These are phyloP conservation scores for Suillus ampliporus DNA, from an alignment of 768 basidiomycete species.

Conservation along the genomic window DNA sequence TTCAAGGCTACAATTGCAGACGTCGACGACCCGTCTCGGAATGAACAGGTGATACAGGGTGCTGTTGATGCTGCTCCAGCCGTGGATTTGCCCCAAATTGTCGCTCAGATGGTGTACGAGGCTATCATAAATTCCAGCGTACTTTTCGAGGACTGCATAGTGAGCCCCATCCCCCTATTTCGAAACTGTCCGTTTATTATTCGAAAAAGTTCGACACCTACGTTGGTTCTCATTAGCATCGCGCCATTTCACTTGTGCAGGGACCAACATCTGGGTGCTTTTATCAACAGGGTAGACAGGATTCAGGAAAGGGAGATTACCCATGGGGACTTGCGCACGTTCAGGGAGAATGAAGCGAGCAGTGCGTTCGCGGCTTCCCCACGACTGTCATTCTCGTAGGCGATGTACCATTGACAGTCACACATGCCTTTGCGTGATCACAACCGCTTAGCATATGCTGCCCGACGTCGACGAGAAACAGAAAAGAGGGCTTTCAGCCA, in stretches of 20 bases:
- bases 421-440: no score
- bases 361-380: neutral
- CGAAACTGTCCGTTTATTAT: neutral
- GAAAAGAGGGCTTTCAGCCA: no score
- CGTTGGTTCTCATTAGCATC: no score
- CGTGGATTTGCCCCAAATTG: conserved; percentile 27
- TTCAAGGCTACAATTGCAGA: conserved; percentile 25
- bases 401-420: neutral
- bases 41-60: conserved; percentile 25
- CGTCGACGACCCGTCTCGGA: conserved; percentile 20
- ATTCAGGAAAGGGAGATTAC: no score
- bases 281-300: no score
- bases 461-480: no score
- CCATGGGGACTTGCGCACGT: no score
- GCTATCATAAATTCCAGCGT: conserved; percentile 27
- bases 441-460: no score
- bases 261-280: no score
- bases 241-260: no score
- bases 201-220: neutral
- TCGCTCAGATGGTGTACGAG: conserved; percentile 27
- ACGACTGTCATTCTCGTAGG: neutral
- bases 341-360: no score
- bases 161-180: conserved; percentile 9
- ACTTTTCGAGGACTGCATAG: conserved; percentile 30
- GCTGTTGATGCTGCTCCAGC: conserved; percentile 25